A percentile compares a stretch with the other conserved stretches of the same genome.
Conservation (phyloP, 768 basidiomycete species). For the Rhizopogon rudus region DNA sequence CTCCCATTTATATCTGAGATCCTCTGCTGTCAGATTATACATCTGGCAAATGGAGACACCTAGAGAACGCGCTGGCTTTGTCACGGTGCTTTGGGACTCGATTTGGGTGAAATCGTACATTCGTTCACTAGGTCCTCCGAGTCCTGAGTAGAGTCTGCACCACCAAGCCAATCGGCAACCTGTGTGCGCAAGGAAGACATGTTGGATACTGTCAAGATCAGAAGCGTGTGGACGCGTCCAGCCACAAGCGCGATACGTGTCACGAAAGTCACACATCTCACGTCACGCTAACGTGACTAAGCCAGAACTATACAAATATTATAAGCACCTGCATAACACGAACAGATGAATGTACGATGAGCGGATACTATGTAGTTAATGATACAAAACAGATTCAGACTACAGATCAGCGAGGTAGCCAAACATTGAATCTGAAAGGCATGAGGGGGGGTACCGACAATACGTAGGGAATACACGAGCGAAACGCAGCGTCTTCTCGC, state of each 20-base stretch:
- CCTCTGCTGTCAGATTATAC: conserved; percentile 48
- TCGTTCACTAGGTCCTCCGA: conserved; percentile 36
- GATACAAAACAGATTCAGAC: conserved; percentile 25
- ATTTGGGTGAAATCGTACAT: conserved; percentile 34
- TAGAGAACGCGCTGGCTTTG: conserved; percentile 22
- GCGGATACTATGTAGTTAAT: conserved; percentile 11
- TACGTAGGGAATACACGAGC: conserved; percentile 5
- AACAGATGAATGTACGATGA: conserved; percentile 9
- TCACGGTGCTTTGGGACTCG: not conserved
- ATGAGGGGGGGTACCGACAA: not conserved
- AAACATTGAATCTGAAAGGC: not conserved
- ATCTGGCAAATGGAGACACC: conserved; percentile 62
- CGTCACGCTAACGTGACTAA: not conserved
- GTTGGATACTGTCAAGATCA: not conserved
- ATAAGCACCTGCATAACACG: conserved; percentile 2
- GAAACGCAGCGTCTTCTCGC: not conserved
- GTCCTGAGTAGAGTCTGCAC: conserved; percentile 32
- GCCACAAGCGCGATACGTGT: not conserved
- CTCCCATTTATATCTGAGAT: conserved; percentile 67
- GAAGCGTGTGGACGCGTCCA: not conserved
- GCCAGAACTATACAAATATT: not conserved
- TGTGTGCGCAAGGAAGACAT: conserved; percentile 22
- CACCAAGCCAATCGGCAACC: conserved; percentile 21
- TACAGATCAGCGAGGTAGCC: conserved; percentile 1
- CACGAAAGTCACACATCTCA: not conserved